Percentiles rank a stretch among this genome's conserved stretches.
phyloP scores from a whole-genome alignment of 768 basidiomycete species.

The Dioszegia crocea region DNA sequence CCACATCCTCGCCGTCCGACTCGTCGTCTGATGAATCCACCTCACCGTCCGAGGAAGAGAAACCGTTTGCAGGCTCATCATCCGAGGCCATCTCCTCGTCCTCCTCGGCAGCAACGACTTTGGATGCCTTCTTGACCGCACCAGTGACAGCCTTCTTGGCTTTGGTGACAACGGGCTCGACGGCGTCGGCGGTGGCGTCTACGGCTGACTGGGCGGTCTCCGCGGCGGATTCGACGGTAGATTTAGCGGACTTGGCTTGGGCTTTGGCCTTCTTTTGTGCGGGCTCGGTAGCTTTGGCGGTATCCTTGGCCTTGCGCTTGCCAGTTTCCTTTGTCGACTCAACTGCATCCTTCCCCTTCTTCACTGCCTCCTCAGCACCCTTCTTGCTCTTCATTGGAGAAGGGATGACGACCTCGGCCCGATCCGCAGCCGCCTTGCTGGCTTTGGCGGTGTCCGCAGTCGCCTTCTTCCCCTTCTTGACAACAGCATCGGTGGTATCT shows the following conservation, averaged over 20 bases:
- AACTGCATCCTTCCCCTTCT: constrained; percentile 21
- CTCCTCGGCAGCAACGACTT: constrained; percentile 28
- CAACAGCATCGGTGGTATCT: neutral
- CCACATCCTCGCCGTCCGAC: constrained; percentile 54
- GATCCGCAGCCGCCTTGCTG: constrained; percentile 13
- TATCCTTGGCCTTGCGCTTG: constrained; percentile 24
- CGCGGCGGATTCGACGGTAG: constrained; percentile 2
- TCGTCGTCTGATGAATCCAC: constrained; percentile 64
- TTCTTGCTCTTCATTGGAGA: constrained; percentile 10
- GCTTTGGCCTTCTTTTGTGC: constrained; percentile 16
- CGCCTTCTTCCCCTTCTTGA: constrained; percentile 11
- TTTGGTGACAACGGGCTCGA: constrained; percentile 14
- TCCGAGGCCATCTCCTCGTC: constrained; percentile 16
- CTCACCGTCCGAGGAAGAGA: constrained; percentile 56
- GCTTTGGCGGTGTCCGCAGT: neutral
- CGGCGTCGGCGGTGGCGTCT: constrained; percentile 11
- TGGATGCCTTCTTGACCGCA: constrained; percentile 11
- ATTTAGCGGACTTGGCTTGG: constrained; percentile 11
- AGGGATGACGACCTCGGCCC: constrained; percentile 1
- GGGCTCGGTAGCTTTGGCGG: constrained; percentile 14
- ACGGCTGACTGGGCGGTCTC: constrained; percentile 6
- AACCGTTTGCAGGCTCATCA: constrained; percentile 45
- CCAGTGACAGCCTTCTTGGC: constrained; percentile 28
- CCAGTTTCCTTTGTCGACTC: constrained; percentile 12
- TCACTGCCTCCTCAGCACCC: constrained; percentile 16